phyloP scores from a whole-genome alignment of 2,329 filamentous ascomycete genomes.

The Torrubiella hemipterigena region DNA sequence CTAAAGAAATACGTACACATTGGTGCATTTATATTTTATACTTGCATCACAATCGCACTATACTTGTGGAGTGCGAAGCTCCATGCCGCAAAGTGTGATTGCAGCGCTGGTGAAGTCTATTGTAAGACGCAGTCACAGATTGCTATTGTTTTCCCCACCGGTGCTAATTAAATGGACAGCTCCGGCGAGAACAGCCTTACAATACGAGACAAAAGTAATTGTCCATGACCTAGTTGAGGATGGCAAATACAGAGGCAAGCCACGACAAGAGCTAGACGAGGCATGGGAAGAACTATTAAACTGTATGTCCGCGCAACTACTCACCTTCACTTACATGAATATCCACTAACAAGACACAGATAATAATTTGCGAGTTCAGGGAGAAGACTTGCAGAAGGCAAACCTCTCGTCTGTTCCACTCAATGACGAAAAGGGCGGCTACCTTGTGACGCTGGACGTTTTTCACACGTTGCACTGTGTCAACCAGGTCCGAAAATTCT shows the following conservation, averaged over 20 bases:
- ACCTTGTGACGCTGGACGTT: conserved; percentile 7
- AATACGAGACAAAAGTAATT: conserved; percentile 4
- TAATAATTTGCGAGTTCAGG: conserved; percentile 4
- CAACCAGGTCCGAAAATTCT: conserved; percentile 7
- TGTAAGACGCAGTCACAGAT: conserved; percentile 1
- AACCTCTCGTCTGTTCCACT: conserved; percentile 5
- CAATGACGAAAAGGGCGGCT: conserved; percentile 6
- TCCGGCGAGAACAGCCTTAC: conserved; percentile 2
- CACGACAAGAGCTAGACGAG: conserved; percentile 4
- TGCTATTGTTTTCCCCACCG: too few species aligned
- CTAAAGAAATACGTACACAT: conserved; percentile 2
- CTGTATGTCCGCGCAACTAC: conserved; percentile 2
- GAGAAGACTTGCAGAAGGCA: conserved; percentile 5
- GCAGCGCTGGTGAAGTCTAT: conserved; percentile 2
- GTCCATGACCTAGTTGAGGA: conserved; percentile 2
- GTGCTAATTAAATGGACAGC: conserved; percentile 1
- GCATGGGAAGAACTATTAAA: conserved; percentile 3
- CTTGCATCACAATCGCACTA: conserved; percentile 1
- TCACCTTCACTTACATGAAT: too few species aligned
- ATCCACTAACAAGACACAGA: not conserved
- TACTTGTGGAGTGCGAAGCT: conserved; percentile 3
- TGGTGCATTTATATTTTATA: conserved; percentile 1
- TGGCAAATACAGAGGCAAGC: conserved; percentile 4
- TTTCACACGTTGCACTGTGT: conserved; percentile 8
- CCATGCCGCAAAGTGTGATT: not conserved